Base-by-base conservation (phyloP, 768 basidiomycete species). In the Russula ochroleuca region DNA sequence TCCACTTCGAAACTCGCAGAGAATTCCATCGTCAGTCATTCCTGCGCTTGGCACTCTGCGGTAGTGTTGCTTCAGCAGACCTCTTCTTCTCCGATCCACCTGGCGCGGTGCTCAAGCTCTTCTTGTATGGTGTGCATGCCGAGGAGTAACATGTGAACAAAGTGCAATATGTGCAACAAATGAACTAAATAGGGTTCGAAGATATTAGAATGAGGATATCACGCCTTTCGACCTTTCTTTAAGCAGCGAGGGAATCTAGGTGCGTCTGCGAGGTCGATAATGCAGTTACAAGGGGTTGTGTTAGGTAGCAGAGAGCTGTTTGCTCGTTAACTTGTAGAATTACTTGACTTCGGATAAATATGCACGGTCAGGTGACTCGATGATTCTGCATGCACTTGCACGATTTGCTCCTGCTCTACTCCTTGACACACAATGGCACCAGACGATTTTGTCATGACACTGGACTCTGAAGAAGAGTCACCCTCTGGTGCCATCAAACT, bases 361-460 rank as follows among this genome's bases (percentile, higher is more conserved):
- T 10, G 38, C 45, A 57, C 47, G 45, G 53, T 65, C 57, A 58
- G 41, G 63, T 64, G 56, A 65, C 28, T 28, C 28, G 28, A 28
- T n/a, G n/a, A n/a, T n/a, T n/a, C n/a, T n/a, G n/a, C n/a, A n/a
- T n/a, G n/a, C n/a, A n/a, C n/a, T n/a, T n/a, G 28, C 53, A 10
- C 14, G 19, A 40, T 23, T 51, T 59, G 23, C 19, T 47, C 38
- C 19, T 11, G 4, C 15, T 13, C 50, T 33, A 8, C 33, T 38
- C 37, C 17, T 49, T 13, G 21, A 47, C 45, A 47, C 73, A 74
- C 67, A 79, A 75, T 74, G 74, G 71, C 68, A 53, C 80, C 78
- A 74, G 76, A 78, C 59, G 90, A 92, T 74, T 91, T 89, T 75
- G 79, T 92, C 56, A 83, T 90, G 83, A 94, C 92, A 1, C 80